phyloP scores from a whole-genome alignment of 306 rosid genomes.

The Hippophae rhamnoides region DNA sequence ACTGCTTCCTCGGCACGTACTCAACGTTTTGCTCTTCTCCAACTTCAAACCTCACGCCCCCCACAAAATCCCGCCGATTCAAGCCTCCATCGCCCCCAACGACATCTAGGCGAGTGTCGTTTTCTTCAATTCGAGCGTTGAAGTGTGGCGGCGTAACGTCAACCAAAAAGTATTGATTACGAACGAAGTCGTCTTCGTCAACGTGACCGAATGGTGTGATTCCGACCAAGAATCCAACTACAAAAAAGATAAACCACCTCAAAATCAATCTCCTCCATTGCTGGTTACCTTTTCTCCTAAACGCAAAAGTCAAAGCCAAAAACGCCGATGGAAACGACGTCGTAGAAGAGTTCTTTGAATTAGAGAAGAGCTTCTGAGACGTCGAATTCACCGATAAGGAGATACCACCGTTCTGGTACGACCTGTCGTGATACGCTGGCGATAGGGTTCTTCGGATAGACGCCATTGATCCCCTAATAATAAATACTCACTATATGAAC shows the following conservation, averaged over 20 bases:
- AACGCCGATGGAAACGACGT: constrained; percentile 25
- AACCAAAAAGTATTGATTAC: constrained; percentile 31
- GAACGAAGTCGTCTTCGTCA: constrained; percentile 23
- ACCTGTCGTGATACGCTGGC: constrained; percentile 70
- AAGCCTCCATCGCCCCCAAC: constrained; percentile 1
- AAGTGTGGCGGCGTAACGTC: constrained; percentile 56
- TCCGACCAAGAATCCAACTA: constrained; percentile 68
- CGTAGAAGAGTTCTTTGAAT: constrained; percentile 37
- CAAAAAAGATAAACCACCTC: constrained; percentile 59
- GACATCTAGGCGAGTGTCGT: neutral
- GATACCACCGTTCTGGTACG: constrained; percentile 40
- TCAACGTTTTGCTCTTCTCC: neutral
- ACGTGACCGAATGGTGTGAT: constrained; percentile 59
- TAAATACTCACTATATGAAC: too few species aligned
- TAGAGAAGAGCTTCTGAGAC: constrained; percentile 46
- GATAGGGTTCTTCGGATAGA: constrained; percentile 81
- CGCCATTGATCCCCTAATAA: constrained; percentile 41
- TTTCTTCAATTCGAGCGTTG: constrained; percentile 23
- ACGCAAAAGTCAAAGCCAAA: constrained; percentile 8
- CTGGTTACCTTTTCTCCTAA: constrained; percentile 41
- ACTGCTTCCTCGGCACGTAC: constrained; percentile 58
- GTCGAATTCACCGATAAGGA: constrained; percentile 45
- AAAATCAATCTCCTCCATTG: constrained; percentile 39
- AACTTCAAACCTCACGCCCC: constrained; percentile 5
- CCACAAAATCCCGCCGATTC: constrained; percentile 11